These are phyloP conservation scores for Pseudozyma sp. DNA, from an alignment of 1,284 basidiomycete genomes.

Conservation along the genomic window DNA sequence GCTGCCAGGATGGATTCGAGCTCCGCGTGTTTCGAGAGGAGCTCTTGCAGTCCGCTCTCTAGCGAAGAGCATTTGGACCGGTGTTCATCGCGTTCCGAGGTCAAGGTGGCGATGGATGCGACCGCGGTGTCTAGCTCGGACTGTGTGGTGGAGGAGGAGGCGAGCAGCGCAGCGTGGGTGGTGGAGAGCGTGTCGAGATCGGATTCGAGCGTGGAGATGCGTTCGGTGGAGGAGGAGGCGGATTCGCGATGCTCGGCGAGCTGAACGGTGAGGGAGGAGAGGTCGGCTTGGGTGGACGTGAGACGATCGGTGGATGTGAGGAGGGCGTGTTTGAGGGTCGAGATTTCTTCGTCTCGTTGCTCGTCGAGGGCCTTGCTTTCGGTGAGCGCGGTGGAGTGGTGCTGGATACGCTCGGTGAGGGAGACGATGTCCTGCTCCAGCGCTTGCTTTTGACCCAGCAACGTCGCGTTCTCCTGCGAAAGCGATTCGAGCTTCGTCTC, in stretches of 20 bases:
- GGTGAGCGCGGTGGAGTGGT: constrained; percentile 1
- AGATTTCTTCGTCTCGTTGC: constrained; percentile 13
- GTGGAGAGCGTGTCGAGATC: not conserved
- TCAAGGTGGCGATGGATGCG: not conserved
- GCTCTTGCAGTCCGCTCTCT: not conserved
- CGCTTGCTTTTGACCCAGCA: not conserved
- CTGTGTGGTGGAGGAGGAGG: not conserved
- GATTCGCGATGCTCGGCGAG: constrained; percentile 34
- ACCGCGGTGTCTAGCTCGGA: not conserved
- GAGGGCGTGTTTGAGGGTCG: not conserved
- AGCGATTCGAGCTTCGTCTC: not conserved
- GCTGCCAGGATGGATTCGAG: constrained; percentile 19
- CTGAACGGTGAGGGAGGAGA: constrained; percentile 4
- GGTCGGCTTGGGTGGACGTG: not conserved
- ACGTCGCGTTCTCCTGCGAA: not conserved
- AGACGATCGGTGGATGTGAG: constrained; percentile 12
- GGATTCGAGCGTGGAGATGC: not conserved
- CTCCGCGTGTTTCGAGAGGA: constrained; percentile 4
- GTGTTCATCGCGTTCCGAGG: not conserved
- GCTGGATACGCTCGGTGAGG: not conserved
- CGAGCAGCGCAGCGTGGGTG: not conserved
- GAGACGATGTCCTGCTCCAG: not conserved
- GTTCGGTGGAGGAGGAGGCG: constrained; percentile 15
- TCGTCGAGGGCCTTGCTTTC: not conserved
- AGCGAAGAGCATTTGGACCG: not conserved